A percentile compares a stretch with the other conserved stretches of the same genome.
These are phyloP conservation scores for Roridomyces roridus DNA, from an alignment of 768 basidiomycete genomes.

Conservation along the genomic window DNA sequence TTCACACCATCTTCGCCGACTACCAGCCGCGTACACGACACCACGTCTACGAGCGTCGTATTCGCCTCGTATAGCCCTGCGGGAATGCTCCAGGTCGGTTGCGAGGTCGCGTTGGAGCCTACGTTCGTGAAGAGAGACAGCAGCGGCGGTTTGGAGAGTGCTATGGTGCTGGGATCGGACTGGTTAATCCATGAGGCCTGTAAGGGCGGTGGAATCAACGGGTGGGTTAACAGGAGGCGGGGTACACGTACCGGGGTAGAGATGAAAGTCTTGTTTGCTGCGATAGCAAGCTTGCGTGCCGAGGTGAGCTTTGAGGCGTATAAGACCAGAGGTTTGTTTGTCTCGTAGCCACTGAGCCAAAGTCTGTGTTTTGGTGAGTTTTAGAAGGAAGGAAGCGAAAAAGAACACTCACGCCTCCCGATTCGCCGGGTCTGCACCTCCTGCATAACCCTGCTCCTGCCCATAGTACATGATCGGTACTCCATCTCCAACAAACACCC, in stretches of 20 bases:
- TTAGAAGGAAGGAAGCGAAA: constrained; percentile 1
- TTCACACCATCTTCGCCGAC: constrained; percentile 41
- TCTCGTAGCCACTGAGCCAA: constrained; percentile 62
- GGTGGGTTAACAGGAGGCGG: not conserved
- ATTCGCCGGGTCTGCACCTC: constrained; percentile 64
- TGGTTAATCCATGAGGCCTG: constrained; percentile 55
- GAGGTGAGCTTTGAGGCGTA: constrained; percentile 57
- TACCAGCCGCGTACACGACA: constrained; percentile 52
- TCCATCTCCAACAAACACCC: constrained; percentile 70
- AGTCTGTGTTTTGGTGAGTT: constrained; percentile 50
- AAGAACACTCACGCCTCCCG: constrained; percentile 56
- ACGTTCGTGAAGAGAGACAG: constrained; percentile 62
- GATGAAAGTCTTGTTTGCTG: constrained; percentile 48
- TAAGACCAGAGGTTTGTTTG: constrained; percentile 53
- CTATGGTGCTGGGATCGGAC: constrained; percentile 45
- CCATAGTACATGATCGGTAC: constrained; percentile 77
- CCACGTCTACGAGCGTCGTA: constrained; percentile 56
- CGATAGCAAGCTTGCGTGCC: constrained; percentile 57
- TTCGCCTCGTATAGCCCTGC: constrained; percentile 44
- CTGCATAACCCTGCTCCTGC: constrained; percentile 71
- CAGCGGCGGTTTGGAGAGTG: constrained; percentile 61
- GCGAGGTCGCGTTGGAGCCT: constrained; percentile 43
- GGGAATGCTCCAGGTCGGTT: constrained; percentile 49
- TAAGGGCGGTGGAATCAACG: not conserved
- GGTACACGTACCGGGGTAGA: constrained; percentile 46